These are phyloP conservation scores for Fusarium humuli DNA, from an alignment of 2,329 filamentous ascomycete genomes.

Conservation along the genomic window DNA sequence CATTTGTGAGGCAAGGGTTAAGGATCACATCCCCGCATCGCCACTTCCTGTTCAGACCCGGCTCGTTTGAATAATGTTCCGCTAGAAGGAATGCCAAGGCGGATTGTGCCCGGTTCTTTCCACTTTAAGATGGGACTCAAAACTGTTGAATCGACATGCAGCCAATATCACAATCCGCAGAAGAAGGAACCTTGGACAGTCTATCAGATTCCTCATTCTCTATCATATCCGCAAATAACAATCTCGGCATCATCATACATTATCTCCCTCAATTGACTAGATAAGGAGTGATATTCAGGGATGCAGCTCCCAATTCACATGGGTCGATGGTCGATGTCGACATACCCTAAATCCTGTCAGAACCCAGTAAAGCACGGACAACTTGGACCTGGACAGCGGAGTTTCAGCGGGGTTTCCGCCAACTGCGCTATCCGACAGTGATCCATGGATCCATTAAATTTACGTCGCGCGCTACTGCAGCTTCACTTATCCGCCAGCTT, in stretches of 20 bases:
- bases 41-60: background rate
- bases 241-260: background rate
- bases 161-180: background rate
- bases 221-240: background rate
- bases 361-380: background rate
- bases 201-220: background rate
- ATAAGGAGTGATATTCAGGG: conserved; percentile 26
- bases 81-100: background rate
- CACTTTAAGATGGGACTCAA: background rate
- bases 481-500: background rate
- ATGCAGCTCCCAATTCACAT: background rate
- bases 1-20: background rate
- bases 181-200: background rate
- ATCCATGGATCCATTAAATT: background rate
- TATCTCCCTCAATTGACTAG: background rate
- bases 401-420: conserved; percentile 8
- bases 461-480: background rate
- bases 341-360: conserved; percentile 2
- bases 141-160: background rate
- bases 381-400: background rate
- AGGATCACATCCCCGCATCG: conserved; percentile 12
- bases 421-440: conserved; percentile 17
- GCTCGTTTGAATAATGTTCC: conserved; percentile 15
- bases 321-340: background rate
- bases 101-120: background rate